Percentiles rank a stretch among this genome's conserved stretches.
phyloP scores from a whole-genome alignment of 192 early-diverging fungal species.

The Paraglomus brasilianum region DNA sequence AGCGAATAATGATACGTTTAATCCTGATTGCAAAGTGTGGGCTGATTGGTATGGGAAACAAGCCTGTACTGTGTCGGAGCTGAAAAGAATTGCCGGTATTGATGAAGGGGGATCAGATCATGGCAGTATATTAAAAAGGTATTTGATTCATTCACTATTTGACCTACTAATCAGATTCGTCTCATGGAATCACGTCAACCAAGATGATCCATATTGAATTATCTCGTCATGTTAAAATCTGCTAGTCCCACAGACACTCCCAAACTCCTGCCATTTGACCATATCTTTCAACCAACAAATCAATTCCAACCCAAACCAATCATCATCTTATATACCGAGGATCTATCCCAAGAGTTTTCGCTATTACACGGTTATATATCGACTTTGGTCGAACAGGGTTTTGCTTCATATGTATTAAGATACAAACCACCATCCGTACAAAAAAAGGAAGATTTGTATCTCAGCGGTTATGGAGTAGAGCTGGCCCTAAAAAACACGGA shows the following conservation, averaged over 20 bases:
- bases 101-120: neutral
- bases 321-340: conserved; percentile 77
- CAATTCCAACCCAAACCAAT: conserved; percentile 25
- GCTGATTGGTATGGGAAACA: conserved; percentile 69
- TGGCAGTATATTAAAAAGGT: neutral
- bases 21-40: conserved; percentile 61
- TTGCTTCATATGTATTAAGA: conserved; percentile 67
- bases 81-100: conserved; percentile 44
- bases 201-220: neutral
- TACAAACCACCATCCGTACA: conserved; percentile 39
- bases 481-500: conserved; percentile 95
- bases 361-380: conserved; percentile 56
- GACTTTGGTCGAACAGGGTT: conserved; percentile 45
- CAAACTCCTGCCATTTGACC: conserved; percentile 58
- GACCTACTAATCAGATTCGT: conserved; percentile 37
- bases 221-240: neutral
- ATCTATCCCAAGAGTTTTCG: conserved; percentile 56
- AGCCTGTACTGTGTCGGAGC: conserved; percentile 53
- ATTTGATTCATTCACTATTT: neutral
- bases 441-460: conserved; percentile 39
- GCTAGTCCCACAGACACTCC: conserved; percentile 11
- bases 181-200: neutral
- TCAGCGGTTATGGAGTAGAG: conserved; percentile 92
- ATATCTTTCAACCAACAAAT: conserved; percentile 41
- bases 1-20: conserved; percentile 41